phyloP scores from a whole-genome alignment of 176 grass and related monocot species.

The Aechmea fasciata region DNA sequence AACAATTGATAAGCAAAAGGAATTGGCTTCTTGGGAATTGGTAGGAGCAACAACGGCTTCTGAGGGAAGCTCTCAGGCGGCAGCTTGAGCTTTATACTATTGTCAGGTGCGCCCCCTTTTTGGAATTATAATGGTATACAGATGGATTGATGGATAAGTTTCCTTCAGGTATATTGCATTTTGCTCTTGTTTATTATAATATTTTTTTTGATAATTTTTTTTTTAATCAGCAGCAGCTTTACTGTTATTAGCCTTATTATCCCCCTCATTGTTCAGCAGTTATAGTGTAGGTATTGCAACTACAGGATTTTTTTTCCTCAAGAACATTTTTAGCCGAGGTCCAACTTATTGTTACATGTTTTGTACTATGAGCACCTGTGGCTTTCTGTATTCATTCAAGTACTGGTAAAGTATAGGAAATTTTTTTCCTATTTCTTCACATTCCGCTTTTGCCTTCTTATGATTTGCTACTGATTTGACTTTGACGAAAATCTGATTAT shows the following conservation, averaged over 20 bases:
- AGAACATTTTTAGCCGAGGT: constrained; percentile 10
- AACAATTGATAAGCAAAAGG: constrained; percentile 23
- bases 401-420: not conserved
- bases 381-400: constrained; percentile 3
- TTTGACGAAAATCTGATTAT: not conserved
- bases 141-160: not conserved
- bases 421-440: not conserved
- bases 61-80: constrained; percentile 11
- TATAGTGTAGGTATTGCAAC: constrained; percentile 35
- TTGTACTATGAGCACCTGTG: constrained; percentile 12
- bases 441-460: not conserved
- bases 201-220: not conserved
- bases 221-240: constrained; percentile 23
- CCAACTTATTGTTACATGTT: constrained; percentile 10
- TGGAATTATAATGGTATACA: not conserved
- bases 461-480: not conserved
- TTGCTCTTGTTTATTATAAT: constrained; percentile 20
- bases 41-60: not conserved
- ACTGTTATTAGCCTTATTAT: constrained; percentile 12
- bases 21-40: constrained; percentile 24
- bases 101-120: constrained; percentile 12
- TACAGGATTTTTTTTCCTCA: constrained; percentile 12
- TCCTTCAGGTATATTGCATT: constrained; percentile 28
- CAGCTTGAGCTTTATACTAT: constrained; percentile 21
- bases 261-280: constrained; percentile 33